These are phyloP conservation scores for Zelonia costaricensis DNA, from an alignment of 208 protist genomes.

Conservation along the genomic window DNA sequence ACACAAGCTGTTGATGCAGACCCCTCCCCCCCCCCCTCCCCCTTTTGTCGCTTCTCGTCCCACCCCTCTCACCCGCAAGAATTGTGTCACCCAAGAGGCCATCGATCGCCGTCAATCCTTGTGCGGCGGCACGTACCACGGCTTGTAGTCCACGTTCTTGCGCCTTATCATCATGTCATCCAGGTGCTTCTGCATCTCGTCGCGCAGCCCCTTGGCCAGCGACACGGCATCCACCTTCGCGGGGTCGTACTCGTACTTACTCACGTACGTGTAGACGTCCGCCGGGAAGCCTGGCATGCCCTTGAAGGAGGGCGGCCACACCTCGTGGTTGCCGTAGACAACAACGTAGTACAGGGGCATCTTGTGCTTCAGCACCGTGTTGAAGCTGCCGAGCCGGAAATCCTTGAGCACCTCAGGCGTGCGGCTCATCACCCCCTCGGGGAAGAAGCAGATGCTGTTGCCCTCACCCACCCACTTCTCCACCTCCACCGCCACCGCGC, in stretches of 20 bases:
- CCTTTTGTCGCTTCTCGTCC: too few species aligned
- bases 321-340: slow-evolving; percentile 49
- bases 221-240: slow-evolving; percentile 32
- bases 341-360: slow-evolving; percentile 54
- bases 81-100: too few species aligned
- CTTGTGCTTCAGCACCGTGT: slow-evolving; percentile 52
- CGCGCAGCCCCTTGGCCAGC: slow-evolving; percentile 43
- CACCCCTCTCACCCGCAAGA: too few species aligned
- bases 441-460: slow-evolving; percentile 70
- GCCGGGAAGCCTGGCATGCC: slow-evolving; percentile 60
- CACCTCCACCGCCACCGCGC: slow-evolving; percentile 38
- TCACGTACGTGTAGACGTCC: slow-evolving; percentile 60
- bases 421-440: slow-evolving; percentile 74
- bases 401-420: slow-evolving; percentile 48
- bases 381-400: slow-evolving; percentile 77
- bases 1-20: too few species aligned
- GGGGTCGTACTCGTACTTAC: slow-evolving; percentile 55
- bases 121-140: slow-evolving; percentile 26
- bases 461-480: slow-evolving; percentile 45
- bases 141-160: slow-evolving; percentile 38
- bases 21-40: too few species aligned
- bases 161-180: slow-evolving; percentile 51
- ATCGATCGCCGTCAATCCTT: too few species aligned
- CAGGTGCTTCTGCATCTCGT: slow-evolving; percentile 64
- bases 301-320: slow-evolving; percentile 53